Percentiles rank a stretch among this genome's conserved stretches.
phyloP scores from a whole-genome alignment of 108 stramenopile genomes.

The Skeletonema grethae region DNA sequence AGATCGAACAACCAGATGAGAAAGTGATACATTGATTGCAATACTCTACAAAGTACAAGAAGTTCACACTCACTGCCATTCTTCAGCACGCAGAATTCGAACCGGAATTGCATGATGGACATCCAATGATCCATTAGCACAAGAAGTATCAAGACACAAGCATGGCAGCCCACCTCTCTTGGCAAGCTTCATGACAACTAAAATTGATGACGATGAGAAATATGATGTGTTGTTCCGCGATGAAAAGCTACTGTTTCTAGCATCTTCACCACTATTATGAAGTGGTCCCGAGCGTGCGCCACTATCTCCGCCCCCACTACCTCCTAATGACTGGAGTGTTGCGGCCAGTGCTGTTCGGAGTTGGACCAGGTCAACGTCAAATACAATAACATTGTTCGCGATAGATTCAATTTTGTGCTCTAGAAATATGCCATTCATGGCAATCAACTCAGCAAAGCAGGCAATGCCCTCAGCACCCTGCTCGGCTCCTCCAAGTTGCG shows the following conservation, averaged over 20 bases:
- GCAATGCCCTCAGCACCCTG: constrained; percentile 66
- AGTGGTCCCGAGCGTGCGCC: constrained; percentile 25
- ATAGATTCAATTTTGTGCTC: constrained; percentile 82
- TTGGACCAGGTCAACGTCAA: constrained; percentile 81
- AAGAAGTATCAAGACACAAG: constrained; percentile 76
- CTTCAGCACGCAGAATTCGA: constrained; percentile 66
- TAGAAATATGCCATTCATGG: constrained; percentile 67
- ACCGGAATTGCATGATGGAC: constrained; percentile 90
- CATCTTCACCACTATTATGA: constrained; percentile 46
- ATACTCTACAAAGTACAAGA: constrained; percentile 1
- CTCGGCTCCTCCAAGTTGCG: constrained; percentile 36
- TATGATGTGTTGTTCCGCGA: constrained; percentile 12
- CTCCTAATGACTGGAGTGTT: constrained; percentile 50
- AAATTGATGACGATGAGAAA: constrained; percentile 21
- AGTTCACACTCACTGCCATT: constrained; percentile 66
- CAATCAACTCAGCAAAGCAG: constrained; percentile 76
- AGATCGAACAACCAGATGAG: not conserved
- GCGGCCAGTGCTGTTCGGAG: constrained; percentile 76
- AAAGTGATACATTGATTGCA: not conserved
- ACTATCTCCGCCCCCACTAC: constrained; percentile 22
- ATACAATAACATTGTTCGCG: constrained; percentile 83
- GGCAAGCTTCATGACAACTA: constrained; percentile 76
- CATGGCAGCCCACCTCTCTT: constrained; percentile 82
- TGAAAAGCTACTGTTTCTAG: constrained; percentile 14
- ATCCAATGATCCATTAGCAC: constrained; percentile 63